Base-by-base conservation (phyloP, 805 yeast genomes). In the Pichia occidentalis region DNA sequence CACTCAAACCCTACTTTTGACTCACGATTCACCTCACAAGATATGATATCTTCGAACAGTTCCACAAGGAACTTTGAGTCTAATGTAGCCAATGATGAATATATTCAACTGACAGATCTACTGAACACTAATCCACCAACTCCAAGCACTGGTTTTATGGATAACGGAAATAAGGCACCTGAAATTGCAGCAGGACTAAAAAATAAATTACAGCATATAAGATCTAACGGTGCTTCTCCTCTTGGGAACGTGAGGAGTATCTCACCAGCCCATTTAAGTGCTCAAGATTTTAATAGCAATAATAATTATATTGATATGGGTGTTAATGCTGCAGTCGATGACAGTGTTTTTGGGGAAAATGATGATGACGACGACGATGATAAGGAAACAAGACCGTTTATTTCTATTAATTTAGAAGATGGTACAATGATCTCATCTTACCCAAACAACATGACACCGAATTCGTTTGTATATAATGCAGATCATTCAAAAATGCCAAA, bases 401-500 rank as follows among this genome's bases (percentile, higher is more conserved):
- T 60, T 11, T 51, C 49, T 26, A 53, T 60, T 26, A 52, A 52
- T 29, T 40, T 51, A 6, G 54, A 55, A 34, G 49, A 48, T 13
- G 47, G 48, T 22, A 38, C 51, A 4, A 58, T 60, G 63, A 34
- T 45, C 2, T 54, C 64, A 3, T 57, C 63, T 4, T 59, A 59
- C 35, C 52, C 54, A 5, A 47, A 57, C 34, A 56, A 60, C 39
- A 31, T 47, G 23, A 60, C 64, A 2, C 63, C 64, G 17, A 61
- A 60, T 48, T 68, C 74, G 12, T 70, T 64, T 48, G 68, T 69
- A 37, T 60, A 68, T 43, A 71, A 71, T 51, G 70, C 70, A 42
- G 73, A 70, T 44, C 74, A 73, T 51, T 57, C 70, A 32, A 64
- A 64, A 63, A 62, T 73, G 49, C 71, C 74, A 6, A 76, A 73